Conservation (phyloP, 75 land plant species). For the Adiantum capillusveneris region DNA sequence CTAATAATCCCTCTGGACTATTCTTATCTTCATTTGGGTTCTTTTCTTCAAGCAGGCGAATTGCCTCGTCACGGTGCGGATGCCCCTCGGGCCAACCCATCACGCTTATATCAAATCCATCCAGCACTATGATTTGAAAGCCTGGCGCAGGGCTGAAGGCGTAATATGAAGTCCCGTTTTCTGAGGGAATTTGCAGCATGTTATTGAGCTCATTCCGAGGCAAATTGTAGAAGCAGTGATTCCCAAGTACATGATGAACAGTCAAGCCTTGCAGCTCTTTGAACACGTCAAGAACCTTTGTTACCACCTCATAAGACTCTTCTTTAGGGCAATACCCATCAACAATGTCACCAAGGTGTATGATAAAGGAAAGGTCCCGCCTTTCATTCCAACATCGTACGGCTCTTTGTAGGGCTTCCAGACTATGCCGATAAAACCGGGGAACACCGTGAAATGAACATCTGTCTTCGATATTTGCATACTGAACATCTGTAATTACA, state of each 20-base stretch:
- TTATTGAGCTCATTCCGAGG: constrained; percentile 51
- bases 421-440: constrained; percentile 75
- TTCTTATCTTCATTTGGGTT: constrained; percentile 87
- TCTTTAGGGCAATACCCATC: constrained; percentile 90
- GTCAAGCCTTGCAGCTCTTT: constrained; percentile 55
- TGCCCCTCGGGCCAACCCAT: constrained; percentile 88
- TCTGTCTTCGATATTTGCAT: constrained; percentile 90
- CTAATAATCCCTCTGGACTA: constrained; percentile 65
- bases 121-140: constrained; percentile 77
- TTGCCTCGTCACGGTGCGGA: constrained; percentile 49
- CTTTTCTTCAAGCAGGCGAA: constrained; percentile 37
- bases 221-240: constrained; percentile 96
- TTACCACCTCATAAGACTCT: constrained; percentile 41
- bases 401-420: constrained; percentile 64
- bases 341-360: constrained; percentile 93
- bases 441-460: constrained; percentile 79
- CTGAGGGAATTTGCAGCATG: constrained; percentile 51
- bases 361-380: constrained; percentile 45
- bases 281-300: constrained; percentile 50
- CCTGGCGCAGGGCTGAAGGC: constrained; percentile 67
- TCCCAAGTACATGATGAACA: constrained; percentile 89
- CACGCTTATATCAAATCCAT: constrained; percentile 86
- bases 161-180: constrained; percentile 56
- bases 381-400: constrained; percentile 64
- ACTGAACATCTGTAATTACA: constrained; percentile 89